Evolutionary conservation across 2,329 filamentous ascomycete genomes (phyloP).

Genomic region (Calonectria crousiana): DNA sequence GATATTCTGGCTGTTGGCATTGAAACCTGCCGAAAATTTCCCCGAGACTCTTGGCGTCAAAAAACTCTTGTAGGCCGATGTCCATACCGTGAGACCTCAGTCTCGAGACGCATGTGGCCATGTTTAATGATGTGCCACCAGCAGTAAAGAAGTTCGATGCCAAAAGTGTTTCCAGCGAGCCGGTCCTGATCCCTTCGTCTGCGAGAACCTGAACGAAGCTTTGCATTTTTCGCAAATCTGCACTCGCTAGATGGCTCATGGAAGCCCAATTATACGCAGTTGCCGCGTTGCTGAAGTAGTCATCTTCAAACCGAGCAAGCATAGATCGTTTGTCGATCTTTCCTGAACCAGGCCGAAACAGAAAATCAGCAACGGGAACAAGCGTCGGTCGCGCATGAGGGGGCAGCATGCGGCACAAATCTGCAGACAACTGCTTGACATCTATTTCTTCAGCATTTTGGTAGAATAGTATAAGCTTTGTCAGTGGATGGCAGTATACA

Average conservation of each 20-base stretch:
- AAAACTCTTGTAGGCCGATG: not conserved
- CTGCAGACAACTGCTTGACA: not conserved
- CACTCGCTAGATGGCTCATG: not conserved
- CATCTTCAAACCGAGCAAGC: not conserved
- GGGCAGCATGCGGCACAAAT: not conserved
- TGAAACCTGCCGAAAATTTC: not conserved
- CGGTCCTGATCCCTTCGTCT: not conserved
- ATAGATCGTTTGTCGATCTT: not conserved
- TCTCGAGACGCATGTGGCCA: not conserved
- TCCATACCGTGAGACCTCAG: not conserved
- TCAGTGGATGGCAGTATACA: not conserved
- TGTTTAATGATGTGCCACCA: not conserved
- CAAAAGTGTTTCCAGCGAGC: not conserved
- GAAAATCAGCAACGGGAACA: not conserved
- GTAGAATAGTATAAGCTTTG: not conserved
- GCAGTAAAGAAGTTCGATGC: not conserved
- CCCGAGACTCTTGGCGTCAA: not conserved
- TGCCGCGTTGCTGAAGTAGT: not conserved
- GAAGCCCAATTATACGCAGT: not conserved
- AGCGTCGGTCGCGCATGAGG: not conserved
- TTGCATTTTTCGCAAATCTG: not conserved
- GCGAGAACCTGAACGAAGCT: not conserved
- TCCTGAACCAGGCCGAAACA: not conserved
- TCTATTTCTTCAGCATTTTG: not conserved
- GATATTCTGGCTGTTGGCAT: too few relatives aligned